Conservation (phyloP, 202 grass and related monocot species). For the Setaria viridis region DNA sequence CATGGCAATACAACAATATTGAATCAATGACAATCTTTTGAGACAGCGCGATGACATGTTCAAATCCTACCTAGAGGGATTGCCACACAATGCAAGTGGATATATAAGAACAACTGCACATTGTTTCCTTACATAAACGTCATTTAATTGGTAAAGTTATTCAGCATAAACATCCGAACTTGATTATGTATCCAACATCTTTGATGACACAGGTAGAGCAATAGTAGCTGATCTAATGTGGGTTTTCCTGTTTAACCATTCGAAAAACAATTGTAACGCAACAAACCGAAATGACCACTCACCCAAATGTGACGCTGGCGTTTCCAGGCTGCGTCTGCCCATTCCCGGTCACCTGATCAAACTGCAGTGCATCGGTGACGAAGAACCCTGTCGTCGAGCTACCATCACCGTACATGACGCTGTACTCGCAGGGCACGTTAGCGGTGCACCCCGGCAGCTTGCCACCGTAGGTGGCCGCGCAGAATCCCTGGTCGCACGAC, state of each 20-base stretch:
- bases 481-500: slow-evolving; percentile 68
- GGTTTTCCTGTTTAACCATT: not conserved
- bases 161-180: not conserved
- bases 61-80: not conserved
- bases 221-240: not conserved
- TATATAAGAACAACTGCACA: not conserved
- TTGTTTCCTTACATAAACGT: not conserved
- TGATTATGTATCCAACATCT: not conserved
- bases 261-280: not conserved
- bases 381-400: slow-evolving; percentile 84
- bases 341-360: slow-evolving; percentile 75
- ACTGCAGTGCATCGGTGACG: slow-evolving; percentile 72
- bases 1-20: not conserved
- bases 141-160: not conserved
- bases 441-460: slow-evolving; percentile 53
- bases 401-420: slow-evolving; percentile 79
- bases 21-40: slow-evolving; percentile 6
- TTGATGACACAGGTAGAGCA: not conserved
- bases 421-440: slow-evolving; percentile 73
- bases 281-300: slow-evolving; percentile 24
- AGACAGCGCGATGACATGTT: not conserved
- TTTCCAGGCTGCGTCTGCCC: slow-evolving; percentile 65
- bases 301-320: slow-evolving; percentile 80
- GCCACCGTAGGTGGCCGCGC: slow-evolving; percentile 54
- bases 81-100: not conserved